Conservation (phyloP, 345 rosid species). For the Atalantia buxifolia region DNA sequence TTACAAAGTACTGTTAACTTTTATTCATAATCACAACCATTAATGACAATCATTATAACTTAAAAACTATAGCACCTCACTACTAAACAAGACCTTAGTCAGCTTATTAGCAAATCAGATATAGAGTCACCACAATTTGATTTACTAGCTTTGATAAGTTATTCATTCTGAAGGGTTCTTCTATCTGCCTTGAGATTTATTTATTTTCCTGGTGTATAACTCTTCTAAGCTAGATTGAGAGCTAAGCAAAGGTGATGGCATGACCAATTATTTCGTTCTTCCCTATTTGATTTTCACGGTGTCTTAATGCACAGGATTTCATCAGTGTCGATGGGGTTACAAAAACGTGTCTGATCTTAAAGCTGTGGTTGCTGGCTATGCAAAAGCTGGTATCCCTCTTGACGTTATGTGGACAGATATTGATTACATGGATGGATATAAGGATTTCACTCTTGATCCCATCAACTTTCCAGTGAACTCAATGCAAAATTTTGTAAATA, state of each 20-base stretch:
- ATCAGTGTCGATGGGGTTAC: conserved; percentile 44
- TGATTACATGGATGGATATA: conserved; percentile 44
- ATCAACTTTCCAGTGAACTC: conserved; percentile 28
- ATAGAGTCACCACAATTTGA: not conserved
- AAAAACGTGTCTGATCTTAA: conserved; percentile 33
- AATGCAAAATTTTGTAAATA: conserved; percentile 25
- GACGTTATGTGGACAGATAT: conserved; percentile 56
- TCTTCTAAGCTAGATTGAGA: not conserved
- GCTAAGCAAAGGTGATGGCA: not conserved
- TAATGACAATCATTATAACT: no score
- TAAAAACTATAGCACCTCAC: no score
- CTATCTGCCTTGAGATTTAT: not conserved
- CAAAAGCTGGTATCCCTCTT: conserved; percentile 41
- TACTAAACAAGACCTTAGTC: no score
- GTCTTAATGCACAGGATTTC: conserved; percentile 30
- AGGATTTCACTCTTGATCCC: conserved; percentile 48
- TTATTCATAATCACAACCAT: no score
- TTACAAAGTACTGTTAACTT: no score
- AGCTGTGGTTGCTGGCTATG: conserved; percentile 38
- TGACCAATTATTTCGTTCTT: not conserved
- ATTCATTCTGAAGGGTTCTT: not conserved
- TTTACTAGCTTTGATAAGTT: not conserved
- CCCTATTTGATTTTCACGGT: not conserved
- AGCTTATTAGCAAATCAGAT: not conserved
- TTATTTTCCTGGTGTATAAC: not conserved